phyloP scores from a whole-genome alignment of 2,329 filamentous ascomycete species.

The Coniochaeta sp. region DNA sequence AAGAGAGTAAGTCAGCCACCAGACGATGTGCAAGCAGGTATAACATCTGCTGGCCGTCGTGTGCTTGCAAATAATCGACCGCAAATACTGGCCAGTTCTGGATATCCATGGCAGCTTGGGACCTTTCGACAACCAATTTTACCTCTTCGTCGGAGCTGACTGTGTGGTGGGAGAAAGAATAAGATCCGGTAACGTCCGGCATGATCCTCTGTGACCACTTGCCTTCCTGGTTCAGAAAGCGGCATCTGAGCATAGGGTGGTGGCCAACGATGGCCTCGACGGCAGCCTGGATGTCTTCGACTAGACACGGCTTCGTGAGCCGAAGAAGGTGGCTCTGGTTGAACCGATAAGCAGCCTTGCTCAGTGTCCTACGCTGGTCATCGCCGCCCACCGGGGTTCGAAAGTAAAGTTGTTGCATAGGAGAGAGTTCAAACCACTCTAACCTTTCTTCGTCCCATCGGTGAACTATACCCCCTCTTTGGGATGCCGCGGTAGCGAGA shows the following conservation, averaged over 20 bases:
- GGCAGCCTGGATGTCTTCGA: slow-evolving; percentile 39
- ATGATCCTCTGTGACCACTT: slow-evolving; percentile 41
- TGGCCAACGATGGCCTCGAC: slow-evolving; percentile 40
- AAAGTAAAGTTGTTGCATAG: slow-evolving; percentile 49
- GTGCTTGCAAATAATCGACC: slow-evolving; percentile 38
- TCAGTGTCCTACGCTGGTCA: slow-evolving; percentile 18
- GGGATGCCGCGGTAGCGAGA: slow-evolving; percentile 27
- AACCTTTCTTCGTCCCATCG: slow-evolving; percentile 24
- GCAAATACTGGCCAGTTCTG: slow-evolving; percentile 43
- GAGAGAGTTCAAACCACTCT: slow-evolving; percentile 38
- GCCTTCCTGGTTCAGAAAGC: slow-evolving; percentile 28
- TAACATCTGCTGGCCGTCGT: slow-evolving; percentile 37
- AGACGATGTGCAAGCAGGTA: slow-evolving; percentile 46
- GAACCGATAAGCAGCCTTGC: slow-evolving; percentile 35
- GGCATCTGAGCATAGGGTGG: slow-evolving; percentile 44
- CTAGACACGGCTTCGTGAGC: slow-evolving; percentile 30
- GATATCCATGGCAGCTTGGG: slow-evolving; percentile 38
- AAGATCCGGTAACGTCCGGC: slow-evolving; percentile 32
- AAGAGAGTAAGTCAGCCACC: slow-evolving; percentile 42
- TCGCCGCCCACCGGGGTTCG: slow-evolving; percentile 35
- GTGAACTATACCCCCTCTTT: slow-evolving; percentile 20
- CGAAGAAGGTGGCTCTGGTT: slow-evolving; percentile 43
- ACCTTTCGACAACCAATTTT: slow-evolving; percentile 28
- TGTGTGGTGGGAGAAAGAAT: slow-evolving; percentile 33
- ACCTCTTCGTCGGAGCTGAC: slow-evolving; percentile 34